A percentile compares a stretch with the other conserved stretches of the same genome.
These are phyloP conservation scores for Exophiala bonariae DNA, from an alignment of 2,329 filamentous ascomycete species.

Conservation along the genomic window DNA sequence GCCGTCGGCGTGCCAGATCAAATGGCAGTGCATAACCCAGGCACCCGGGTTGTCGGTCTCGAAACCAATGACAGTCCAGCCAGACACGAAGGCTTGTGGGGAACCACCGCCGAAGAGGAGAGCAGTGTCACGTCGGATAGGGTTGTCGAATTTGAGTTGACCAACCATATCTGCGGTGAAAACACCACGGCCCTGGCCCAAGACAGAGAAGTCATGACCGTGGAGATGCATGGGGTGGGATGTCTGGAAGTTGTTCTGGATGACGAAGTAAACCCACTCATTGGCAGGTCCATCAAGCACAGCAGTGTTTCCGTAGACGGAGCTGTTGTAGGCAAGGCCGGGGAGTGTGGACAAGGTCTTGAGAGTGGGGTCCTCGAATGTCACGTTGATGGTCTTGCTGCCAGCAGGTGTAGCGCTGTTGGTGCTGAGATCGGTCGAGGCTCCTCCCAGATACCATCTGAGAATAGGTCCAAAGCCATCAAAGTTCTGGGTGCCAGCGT, in stretches of 20 bases:
- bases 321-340: conserved; percentile 22
- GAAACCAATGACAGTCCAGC: conserved; percentile 64
- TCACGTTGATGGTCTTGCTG: conserved; percentile 19
- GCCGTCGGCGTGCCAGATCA: conserved; percentile 72
- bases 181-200: conserved; percentile 51
- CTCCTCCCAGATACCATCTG: conserved; percentile 23
- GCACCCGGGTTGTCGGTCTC: conserved; percentile 50
- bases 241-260: conserved; percentile 30
- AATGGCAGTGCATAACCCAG: conserved; percentile 78
- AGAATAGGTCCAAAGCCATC: conserved; percentile 18
- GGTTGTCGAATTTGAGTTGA: conserved; percentile 60
- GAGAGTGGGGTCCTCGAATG: conserved; percentile 22
- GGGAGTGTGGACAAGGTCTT: conserved; percentile 23
- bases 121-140: conserved; percentile 69
- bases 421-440: conserved; percentile 2
- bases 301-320: conserved; percentile 20
- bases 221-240: conserved; percentile 68
- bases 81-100: conserved; percentile 15
- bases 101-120: conserved; percentile 57
- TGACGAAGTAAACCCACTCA: conserved; percentile 28
- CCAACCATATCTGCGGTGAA: conserved; percentile 52
- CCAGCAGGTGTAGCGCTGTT: conserved; percentile 15
- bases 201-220: conserved; percentile 67
- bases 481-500: conserved; percentile 18
- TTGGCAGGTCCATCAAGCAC: conserved; percentile 21